Base-by-base conservation (phyloP, 2,329 filamentous ascomycete species). In the Blastomyces gilchristii region DNA sequence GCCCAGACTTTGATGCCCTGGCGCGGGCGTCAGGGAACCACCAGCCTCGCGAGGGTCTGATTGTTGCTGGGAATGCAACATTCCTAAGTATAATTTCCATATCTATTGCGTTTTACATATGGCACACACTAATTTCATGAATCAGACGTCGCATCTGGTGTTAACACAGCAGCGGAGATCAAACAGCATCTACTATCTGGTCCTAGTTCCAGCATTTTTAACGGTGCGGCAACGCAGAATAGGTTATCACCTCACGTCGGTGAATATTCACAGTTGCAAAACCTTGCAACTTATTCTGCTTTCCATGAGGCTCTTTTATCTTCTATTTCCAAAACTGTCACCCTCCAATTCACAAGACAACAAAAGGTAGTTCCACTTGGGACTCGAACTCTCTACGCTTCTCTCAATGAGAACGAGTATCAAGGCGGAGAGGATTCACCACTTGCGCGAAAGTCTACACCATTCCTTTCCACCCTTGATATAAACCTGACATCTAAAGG, bases 221-320 rank as follows among this genome's bases (percentile, higher is more conserved):
- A 67, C 9, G 6, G 28, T 11, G 25, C 41, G 11, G 2, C 56
- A 18, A 39, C 28, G 2, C 58, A 59, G 16, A 49, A 59, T 22
- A 59, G 25, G 9, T 34, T 37, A 14, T 37, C 16, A 2, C 25
- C 14, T 8, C 37, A 5, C 16, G 49, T 28, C 8, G 16, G 41
- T 50, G 41, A 22, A 34, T 18, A 37, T 49, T n/a, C 41, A 47
- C 41, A 43, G 22, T 49, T 62, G 12, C 60, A 62, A 52, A 28
- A n/a, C 47, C 6, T 50, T 25, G 34, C 64, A 25, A 67, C 65
- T 12, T 61, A 64, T 64, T 63, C 61, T 45, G 71, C 73, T 6
- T 73, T 78, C 34, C 76, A 77, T 64, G 70, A 72, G 18, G 72
- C 75, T 18, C 76, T 78, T 60, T 71, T 77, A 49, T 76, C 74